Conservation (phyloP, 2,329 filamentous ascomycete species). For the Arthroderma sp. region DNA sequence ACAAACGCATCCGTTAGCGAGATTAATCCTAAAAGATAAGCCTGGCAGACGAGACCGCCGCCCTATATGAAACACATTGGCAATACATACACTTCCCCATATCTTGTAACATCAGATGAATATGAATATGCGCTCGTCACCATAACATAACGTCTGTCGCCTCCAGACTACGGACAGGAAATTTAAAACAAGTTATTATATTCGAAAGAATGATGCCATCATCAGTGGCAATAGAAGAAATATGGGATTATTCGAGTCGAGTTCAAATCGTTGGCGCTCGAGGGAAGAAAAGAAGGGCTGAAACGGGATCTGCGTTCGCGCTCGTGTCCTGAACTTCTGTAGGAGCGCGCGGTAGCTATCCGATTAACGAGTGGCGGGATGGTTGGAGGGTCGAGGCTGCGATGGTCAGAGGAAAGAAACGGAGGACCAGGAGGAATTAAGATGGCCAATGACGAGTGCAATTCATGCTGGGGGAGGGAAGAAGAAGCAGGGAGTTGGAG, state of each 20-base stretch:
- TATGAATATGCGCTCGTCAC: background rate
- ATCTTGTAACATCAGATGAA: conserved; percentile 15
- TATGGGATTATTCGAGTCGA: background rate
- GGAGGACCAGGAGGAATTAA: background rate
- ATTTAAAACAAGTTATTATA: background rate
- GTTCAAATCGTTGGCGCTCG: background rate
- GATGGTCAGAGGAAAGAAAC: background rate
- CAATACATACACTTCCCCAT: conserved; percentile 33
- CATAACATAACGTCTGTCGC: background rate
- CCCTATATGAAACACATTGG: background rate
- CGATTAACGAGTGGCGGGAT: background rate
- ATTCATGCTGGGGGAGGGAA: background rate
- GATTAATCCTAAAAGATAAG: background rate
- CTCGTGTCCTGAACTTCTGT: background rate
- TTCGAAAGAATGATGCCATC: background rate
- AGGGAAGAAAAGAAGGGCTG: background rate
- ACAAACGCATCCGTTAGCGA: conserved; percentile 16
- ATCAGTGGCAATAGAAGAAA: background rate
- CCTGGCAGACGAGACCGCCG: background rate
- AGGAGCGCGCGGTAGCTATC: background rate
- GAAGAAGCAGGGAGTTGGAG: background rate
- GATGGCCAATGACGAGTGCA: background rate
- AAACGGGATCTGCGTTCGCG: background rate
- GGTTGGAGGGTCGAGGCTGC: background rate
- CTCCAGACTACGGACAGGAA: background rate